Evolutionary conservation across 2,329 filamentous ascomycete genomes (phyloP).

Genomic region (Cladosporium halotolerans): DNA sequence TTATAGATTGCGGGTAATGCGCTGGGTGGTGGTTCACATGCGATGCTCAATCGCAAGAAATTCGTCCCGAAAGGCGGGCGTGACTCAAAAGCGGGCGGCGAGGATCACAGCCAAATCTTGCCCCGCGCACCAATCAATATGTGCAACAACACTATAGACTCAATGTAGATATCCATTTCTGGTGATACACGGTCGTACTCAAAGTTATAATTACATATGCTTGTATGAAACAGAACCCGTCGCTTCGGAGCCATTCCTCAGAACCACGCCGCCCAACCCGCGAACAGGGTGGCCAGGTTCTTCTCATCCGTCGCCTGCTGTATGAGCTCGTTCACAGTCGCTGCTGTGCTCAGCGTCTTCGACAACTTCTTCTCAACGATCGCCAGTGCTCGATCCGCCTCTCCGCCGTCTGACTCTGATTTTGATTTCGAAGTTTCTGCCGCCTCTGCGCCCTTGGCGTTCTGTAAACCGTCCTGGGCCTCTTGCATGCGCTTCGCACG

Average conservation of each 20-base stretch:
- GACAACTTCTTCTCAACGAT: conserved; percentile 94
- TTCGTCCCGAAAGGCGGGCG: too few relatives aligned
- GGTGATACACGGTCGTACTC: too few relatives aligned
- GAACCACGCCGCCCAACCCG: conserved; percentile 29
- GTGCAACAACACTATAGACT: too few relatives aligned
- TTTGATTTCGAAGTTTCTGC: conserved; percentile 32
- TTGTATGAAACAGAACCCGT: too few relatives aligned
- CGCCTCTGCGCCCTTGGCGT: conserved; percentile 33
- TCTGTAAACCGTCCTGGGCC: conserved; percentile 47
- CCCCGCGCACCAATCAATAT: too few relatives aligned
- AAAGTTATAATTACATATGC: too few relatives aligned
- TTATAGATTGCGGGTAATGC: too few relatives aligned
- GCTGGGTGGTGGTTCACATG: too few relatives aligned
- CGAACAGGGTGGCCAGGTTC: conserved; percentile 83
- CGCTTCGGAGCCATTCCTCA: neutral
- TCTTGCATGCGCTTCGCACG: conserved; percentile 63
- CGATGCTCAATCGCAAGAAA: too few relatives aligned
- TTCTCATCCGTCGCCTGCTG: conserved; percentile 90
- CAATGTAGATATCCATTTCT: too few relatives aligned
- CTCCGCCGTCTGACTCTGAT: conserved; percentile 55
- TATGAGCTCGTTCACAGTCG: conserved; percentile 94
- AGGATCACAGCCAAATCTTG: too few relatives aligned
- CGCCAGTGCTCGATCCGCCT: conserved; percentile 85
- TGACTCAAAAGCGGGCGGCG: too few relatives aligned
- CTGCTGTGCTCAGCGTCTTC: conserved; percentile 87